phyloP scores from a whole-genome alignment of 352 stramenopile species.

The Phytophthora syringae region DNA sequence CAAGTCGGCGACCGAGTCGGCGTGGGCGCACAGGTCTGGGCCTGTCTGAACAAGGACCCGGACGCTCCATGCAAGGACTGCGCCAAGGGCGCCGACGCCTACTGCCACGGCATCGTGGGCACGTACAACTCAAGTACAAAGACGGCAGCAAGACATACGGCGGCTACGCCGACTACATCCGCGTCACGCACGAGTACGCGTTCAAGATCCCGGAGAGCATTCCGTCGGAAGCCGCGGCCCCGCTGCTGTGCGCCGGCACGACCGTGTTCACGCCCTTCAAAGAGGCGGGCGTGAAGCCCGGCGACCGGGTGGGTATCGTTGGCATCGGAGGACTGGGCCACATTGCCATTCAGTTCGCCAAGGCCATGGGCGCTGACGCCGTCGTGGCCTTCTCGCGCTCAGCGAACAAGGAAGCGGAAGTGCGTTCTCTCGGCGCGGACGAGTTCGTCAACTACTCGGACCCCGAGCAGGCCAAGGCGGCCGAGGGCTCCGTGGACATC shows the following conservation, averaged over 20 bases:
- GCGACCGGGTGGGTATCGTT: constrained; percentile 68
- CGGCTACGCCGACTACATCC: constrained; percentile 78
- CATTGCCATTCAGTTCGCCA: constrained; percentile 82
- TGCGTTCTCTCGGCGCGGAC: constrained; percentile 60
- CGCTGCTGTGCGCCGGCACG: constrained; percentile 83
- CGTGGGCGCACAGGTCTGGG: constrained; percentile 83
- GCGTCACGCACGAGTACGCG: constrained; percentile 66
- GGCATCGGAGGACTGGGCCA: constrained; percentile 89
- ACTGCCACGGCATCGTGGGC: constrained; percentile 53
- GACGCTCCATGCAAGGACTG: constrained; percentile 68
- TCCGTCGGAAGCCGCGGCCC: constrained; percentile 56
- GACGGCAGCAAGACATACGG: constrained; percentile 61
- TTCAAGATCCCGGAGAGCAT: constrained; percentile 82
- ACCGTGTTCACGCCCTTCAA: constrained; percentile 82
- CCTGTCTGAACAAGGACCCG: constrained; percentile 67
- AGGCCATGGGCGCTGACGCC: constrained; percentile 59
- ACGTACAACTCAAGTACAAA: constrained; percentile 60
- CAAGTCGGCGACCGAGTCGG: constrained; percentile 83
- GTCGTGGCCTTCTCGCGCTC: constrained; percentile 74
- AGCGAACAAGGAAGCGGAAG: constrained; percentile 62
- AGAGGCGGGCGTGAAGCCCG: constrained; percentile 49
- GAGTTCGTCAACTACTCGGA: constrained; percentile 64
- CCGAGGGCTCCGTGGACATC: constrained; percentile 54
- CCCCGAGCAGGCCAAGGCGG: constrained; percentile 37
- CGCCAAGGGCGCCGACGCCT: constrained; percentile 55